A percentile compares a stretch with the other conserved stretches of the same genome.
These are phyloP conservation scores for Xylaria nigripes DNA, from an alignment of 495 filamentous ascomycete species.

Conservation along the genomic window DNA sequence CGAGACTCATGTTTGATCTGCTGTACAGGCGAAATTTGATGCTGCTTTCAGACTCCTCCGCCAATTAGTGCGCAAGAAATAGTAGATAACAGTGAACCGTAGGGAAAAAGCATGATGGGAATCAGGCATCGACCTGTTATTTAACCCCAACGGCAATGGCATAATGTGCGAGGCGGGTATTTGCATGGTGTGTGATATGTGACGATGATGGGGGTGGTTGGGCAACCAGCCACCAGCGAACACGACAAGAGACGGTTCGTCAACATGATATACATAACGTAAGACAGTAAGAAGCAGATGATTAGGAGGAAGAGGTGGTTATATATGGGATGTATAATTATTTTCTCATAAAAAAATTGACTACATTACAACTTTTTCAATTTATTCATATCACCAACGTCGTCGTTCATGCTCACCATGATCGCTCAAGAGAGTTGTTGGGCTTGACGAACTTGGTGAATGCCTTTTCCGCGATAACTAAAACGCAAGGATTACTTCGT, in stretches of 20 bases:
- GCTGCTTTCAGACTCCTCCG: background rate
- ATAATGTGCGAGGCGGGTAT: slow-evolving; percentile 15
- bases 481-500: too few relatives aligned
- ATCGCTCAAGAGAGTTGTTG: too few relatives aligned
- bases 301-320: too few relatives aligned
- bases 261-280: background rate
- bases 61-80: background rate
- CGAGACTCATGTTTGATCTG: slow-evolving; percentile 13
- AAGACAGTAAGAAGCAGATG: too few relatives aligned
- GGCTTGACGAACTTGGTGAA: too few relatives aligned
- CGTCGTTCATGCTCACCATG: too few relatives aligned
- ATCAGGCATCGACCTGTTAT: slow-evolving; percentile 8
- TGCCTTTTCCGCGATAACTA: too few relatives aligned
- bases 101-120: slow-evolving; percentile 5
- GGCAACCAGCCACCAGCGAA: slow-evolving; percentile 10
- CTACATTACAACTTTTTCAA: too few relatives aligned
- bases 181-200: slow-evolving; percentile 1
- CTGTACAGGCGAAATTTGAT: background rate
- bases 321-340: too few relatives aligned
- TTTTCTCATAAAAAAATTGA: too few relatives aligned
- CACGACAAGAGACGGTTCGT: background rate
- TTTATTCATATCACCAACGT: too few relatives aligned
- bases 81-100: background rate
- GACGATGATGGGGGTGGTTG: slow-evolving; percentile 15
- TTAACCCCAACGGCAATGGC: slow-evolving; percentile 11